Evolutionary conservation across 1,284 basidiomycete genomes (phyloP), one percentile per base, ranked within the genome.

Genomic region (Marasmius oreades): DNA sequence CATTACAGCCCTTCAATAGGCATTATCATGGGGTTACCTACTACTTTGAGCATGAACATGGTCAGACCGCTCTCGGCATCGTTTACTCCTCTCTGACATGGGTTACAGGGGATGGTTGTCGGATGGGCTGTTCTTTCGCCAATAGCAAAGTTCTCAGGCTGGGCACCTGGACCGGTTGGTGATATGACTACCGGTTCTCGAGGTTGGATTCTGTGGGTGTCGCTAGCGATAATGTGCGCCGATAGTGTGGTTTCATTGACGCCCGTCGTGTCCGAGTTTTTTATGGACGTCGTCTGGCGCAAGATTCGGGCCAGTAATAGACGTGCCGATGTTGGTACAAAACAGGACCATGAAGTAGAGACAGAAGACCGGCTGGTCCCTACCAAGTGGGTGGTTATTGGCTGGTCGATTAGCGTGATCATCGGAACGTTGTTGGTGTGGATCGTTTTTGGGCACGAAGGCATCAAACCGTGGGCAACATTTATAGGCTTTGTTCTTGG

Each of bases 21-120:
- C 4, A 95, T 98, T 62, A 98, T 98, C 68, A 98, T 98, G 96
- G 95, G 95, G 3, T 90, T 96, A 62, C 92, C 94, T 0, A 97
- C 94, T 0, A 95, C 94, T 0, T 67, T 96, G 26, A 92, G 91
- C 67, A 98, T 98, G 95, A 95, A 90, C 63, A 69, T 93, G 53
- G 90, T 90, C 65, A 64, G 77, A 31, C 28, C 28, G 28, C 5
- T 10, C 28, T 69, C 14, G 28, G 3, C 14, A 16, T 23, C 34
- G 11, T 55, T 28, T 37, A 20, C 6, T 39, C 18, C 1, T 39
- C 42, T 16, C 14, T 47, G 28, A 23, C 22, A 14, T 36, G 23
- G 42, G 7, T 23, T 36, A 55, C 63, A 91, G 82, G 95, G 95
- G 36, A 97, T 97, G 90, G 63, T 98, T n/a, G 86, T 93, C 1